A percentile compares a stretch with the other conserved stretches of the same genome.
Evolutionary conservation across 371 early-diverging fungal genomes (phyloP).

Genomic region (Mortierella sp.): DNA sequence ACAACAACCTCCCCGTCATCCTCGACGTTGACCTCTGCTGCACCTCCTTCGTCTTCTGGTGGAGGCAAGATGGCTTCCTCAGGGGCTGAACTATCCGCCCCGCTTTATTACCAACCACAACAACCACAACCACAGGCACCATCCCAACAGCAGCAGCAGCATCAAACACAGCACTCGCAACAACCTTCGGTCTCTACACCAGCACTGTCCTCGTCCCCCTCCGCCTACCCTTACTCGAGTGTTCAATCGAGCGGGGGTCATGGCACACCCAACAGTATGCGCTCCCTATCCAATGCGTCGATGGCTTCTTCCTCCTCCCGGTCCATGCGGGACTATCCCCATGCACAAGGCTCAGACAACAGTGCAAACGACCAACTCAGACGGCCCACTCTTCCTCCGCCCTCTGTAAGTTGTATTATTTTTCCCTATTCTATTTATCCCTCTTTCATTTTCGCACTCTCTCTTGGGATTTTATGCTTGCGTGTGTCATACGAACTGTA

Average conservation of each 20-base stretch:
- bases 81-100: slow-evolving; percentile 12
- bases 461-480: slow-evolving; percentile 4
- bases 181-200: slow-evolving; percentile 17
- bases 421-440: slow-evolving; percentile 3
- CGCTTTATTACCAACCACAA: slow-evolving; percentile 23
- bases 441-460: slow-evolving; percentile 15
- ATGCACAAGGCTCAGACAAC: slow-evolving; percentile 21
- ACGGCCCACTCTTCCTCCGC: slow-evolving; percentile 51
- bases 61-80: slow-evolving; percentile 13
- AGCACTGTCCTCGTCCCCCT: slow-evolving; percentile 13
- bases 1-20: neutral
- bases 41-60: slow-evolving; percentile 23
- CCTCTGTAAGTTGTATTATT: slow-evolving; percentile 37
- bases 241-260: slow-evolving; percentile 1
- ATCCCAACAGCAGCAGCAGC: neutral
- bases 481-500: slow-evolving; percentile 18
- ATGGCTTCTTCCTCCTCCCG: slow-evolving; percentile 23
- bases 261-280: slow-evolving; percentile 9
- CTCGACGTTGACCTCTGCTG: slow-evolving; percentile 6
- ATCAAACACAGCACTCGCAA: neutral
- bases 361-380: slow-evolving; percentile 31
- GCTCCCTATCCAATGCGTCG: neutral
- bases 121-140: neutral
- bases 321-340: slow-evolving; percentile 31
- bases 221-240: neutral